Conservation (phyloP, 495 filamentous ascomycete species). For the Lasiosphaeris hirsuta region DNA sequence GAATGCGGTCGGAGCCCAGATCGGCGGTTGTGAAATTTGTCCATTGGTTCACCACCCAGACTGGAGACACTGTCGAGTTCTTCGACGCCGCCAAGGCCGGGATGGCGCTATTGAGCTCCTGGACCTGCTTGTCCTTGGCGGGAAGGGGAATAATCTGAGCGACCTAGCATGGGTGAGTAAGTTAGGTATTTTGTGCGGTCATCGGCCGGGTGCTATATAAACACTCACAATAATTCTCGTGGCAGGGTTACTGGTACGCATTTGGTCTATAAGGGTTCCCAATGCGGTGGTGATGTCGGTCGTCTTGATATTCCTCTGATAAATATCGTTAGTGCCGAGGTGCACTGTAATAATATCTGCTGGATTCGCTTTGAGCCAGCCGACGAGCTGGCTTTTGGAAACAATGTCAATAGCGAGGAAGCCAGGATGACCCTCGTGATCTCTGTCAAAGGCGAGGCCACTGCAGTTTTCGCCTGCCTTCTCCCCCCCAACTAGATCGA, state of each 20-base stretch:
- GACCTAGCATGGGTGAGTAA: conserved; percentile 35
- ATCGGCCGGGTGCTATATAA: background rate
- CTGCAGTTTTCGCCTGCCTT: conserved; percentile 37
- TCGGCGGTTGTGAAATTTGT: no score
- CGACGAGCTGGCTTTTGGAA: conserved; percentile 45
- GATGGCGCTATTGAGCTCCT: conserved; percentile 48
- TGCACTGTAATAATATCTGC: conserved; percentile 52
- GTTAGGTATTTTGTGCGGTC: background rate
- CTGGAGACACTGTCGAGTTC: conserved; percentile 47
- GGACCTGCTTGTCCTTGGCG: conserved; percentile 32
- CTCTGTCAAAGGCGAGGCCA: conserved; percentile 39
- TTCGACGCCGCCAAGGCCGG: conserved; percentile 40
- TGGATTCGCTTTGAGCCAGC: conserved; percentile 46
- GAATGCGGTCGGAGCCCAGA: no score
- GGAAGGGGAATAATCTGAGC: conserved; percentile 51
- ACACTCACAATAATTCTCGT: conserved; percentile 50
- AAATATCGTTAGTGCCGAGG: conserved; percentile 52
- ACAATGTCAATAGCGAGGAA: conserved; percentile 50
- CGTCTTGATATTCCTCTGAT: conserved; percentile 40
- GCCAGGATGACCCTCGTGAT: conserved; percentile 54
- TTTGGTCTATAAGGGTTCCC: conserved; percentile 41
- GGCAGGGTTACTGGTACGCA: conserved; percentile 45
- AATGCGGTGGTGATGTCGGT: conserved; percentile 46
- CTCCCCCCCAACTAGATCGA: conserved; percentile 48
- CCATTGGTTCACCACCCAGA: conserved; percentile 46